These are phyloP conservation scores for Pichia californica DNA, from an alignment of 805 yeast genomes.

Conservation along the genomic window DNA sequence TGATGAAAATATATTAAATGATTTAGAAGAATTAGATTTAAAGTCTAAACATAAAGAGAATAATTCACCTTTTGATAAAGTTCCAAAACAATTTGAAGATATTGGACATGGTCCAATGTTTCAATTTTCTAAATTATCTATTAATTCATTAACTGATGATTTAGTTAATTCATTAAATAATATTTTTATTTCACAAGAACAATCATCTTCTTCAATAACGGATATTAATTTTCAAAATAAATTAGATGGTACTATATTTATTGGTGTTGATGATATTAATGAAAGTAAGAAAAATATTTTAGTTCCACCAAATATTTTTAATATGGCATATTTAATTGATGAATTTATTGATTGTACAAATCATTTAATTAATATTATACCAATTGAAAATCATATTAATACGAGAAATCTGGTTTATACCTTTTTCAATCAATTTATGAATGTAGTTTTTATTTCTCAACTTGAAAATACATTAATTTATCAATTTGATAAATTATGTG, in stretches of 20 bases:
- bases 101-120: conserved; percentile 24
- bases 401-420: conserved; percentile 26
- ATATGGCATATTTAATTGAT: conserved; percentile 73
- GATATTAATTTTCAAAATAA: conserved; percentile 20
- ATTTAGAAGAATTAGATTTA: conserved; percentile 16
- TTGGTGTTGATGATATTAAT: conserved; percentile 45
- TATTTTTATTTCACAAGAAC: conserved; percentile 7
- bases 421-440: conserved; percentile 64
- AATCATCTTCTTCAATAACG: conserved; percentile 2
- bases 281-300: conserved; percentile 55
- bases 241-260: conserved; percentile 35
- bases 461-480: conserved; percentile 49
- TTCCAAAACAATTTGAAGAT: conserved; percentile 19
- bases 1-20: conserved; percentile 27
- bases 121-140: conserved; percentile 30
- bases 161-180: conserved; percentile 7
- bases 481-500: conserved; percentile 44
- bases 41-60: conserved; percentile 11
- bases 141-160: conserved; percentile 20
- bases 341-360: conserved; percentile 64
- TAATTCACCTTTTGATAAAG: conserved; percentile 19
- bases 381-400: conserved; percentile 17
- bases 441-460: conserved; percentile 53
- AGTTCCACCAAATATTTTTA: conserved; percentile 65
- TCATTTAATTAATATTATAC: conserved; percentile 42